A percentile compares a stretch with the other conserved stretches of the same genome.
These are phyloP conservation scores for Dothistroma septosporum DNA, from an alignment of 2,329 filamentous ascomycete genomes.

Conservation along the genomic window DNA sequence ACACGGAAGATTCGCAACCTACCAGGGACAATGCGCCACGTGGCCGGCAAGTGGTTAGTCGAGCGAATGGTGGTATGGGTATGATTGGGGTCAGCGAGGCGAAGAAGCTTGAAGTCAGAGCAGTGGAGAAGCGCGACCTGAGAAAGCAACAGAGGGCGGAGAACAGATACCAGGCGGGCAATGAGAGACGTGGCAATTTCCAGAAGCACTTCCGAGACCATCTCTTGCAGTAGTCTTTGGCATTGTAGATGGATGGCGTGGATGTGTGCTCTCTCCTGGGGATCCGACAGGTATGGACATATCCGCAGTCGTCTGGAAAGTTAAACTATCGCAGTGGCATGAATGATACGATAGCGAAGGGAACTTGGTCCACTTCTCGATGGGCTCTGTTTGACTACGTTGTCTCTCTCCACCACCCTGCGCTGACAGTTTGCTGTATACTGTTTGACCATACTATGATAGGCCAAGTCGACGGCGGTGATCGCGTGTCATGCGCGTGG, in stretches of 20 bases:
- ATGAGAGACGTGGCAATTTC: slow-evolving; percentile 71
- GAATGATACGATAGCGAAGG: background rate
- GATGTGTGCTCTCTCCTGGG: background rate
- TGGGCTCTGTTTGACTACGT: background rate
- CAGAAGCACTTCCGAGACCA: slow-evolving; percentile 69
- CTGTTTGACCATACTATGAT: background rate
- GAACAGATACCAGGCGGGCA: slow-evolving; percentile 59
- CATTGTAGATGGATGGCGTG: background rate
- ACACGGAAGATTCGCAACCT: slow-evolving; percentile 27
- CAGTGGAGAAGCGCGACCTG: slow-evolving; percentile 64
- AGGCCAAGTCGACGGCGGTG: background rate
- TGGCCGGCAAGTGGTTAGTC: slow-evolving; percentile 50
- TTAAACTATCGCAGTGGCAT: background rate
- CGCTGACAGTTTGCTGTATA: background rate
- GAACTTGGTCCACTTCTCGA: background rate
- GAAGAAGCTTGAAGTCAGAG: slow-evolving; percentile 65
- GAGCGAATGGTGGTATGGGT: slow-evolving; percentile 68
- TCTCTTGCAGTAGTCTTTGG: slow-evolving; percentile 35
- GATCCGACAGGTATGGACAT: background rate
- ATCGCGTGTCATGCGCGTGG: background rate
- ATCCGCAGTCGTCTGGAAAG: background rate
- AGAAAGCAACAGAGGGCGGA: slow-evolving; percentile 55
- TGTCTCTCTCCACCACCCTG: background rate
- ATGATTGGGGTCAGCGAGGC: slow-evolving; percentile 73
- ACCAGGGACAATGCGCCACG: slow-evolving; percentile 26